Evolutionary conservation across 208 protist genomes (phyloP).

Genomic region (Leptomonas pyrrhocoris): DNA sequence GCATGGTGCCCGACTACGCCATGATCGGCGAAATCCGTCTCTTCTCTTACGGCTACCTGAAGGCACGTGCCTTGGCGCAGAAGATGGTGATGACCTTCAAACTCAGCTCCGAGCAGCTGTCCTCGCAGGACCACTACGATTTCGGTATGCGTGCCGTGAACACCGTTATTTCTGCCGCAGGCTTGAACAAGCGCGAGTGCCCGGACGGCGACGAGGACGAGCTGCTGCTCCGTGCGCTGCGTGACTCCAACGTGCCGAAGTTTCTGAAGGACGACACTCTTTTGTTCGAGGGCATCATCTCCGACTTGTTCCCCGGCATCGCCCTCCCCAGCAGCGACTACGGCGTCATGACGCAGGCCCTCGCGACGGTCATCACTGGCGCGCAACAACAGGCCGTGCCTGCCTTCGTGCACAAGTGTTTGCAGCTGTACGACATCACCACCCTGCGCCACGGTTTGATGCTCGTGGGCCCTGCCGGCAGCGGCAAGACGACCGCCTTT

Average conservation of each 20-base stretch:
- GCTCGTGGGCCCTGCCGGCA: slow-evolving; percentile 96
- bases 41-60: slow-evolving; percentile 98
- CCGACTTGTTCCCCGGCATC: slow-evolving; percentile 98
- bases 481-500: slow-evolving; percentile 96
- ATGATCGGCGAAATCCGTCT: slow-evolving; percentile 98
- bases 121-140: slow-evolving; percentile 98
- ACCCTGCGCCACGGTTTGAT: slow-evolving; percentile 98
- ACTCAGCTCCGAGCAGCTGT: slow-evolving; percentile 98
- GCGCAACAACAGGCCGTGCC: slow-evolving; percentile 88
- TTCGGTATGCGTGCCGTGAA: slow-evolving; percentile 99
- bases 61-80: slow-evolving; percentile 92
- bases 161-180: slow-evolving; percentile 98
- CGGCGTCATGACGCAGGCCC: slow-evolving; percentile 83
- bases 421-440: slow-evolving; percentile 98
- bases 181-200: slow-evolving; percentile 94
- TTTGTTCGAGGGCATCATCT: slow-evolving; percentile 97
- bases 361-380: slow-evolving; percentile 71
- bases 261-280: slow-evolving; percentile 95
- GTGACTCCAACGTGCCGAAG: slow-evolving; percentile 98
- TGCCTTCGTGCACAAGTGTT: slow-evolving; percentile 96
- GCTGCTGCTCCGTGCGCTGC: slow-evolving; percentile 94
- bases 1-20: slow-evolving; percentile 99
- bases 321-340: slow-evolving; percentile 94
- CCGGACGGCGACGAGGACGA: slow-evolving; percentile 93
- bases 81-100: slow-evolving; percentile 99